Base-by-base conservation (phyloP, 2,329 filamentous ascomycete genomes). In the Aspergillus aculeatinus region DNA sequence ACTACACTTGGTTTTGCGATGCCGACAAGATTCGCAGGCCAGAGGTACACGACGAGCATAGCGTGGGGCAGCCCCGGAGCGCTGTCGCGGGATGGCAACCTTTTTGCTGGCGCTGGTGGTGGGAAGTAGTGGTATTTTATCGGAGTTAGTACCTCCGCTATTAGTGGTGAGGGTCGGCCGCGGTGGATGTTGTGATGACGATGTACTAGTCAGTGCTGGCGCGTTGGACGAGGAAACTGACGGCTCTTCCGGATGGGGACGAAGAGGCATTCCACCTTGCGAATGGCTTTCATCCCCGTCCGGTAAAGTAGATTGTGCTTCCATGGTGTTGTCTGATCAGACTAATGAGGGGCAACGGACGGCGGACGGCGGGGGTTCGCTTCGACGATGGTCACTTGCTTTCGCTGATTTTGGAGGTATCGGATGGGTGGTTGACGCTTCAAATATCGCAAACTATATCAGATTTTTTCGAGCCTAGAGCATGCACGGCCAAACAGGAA, bases 1-100 rank as follows among this genome's bases (percentile, higher is more conserved):
- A 58, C 73, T 76, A 63, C 78, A 80, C 67, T 79, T 80, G n/a
- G 72, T 78, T 63, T 80, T 80, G 19, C 76, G 68, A 51, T 72
- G 70, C 14, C 75, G 70, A 59, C 78, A 80, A 21, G 76, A 73
- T 64, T 78, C 75, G 52, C 78, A 80, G 14, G 77, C 77, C 49
- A 72, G 63, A n/a, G 72, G 67, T 31, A 74, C 72, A 25, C 72
- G 72, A 35, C 70, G 67, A 60, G 64, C 67, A 58, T 67, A 66
- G 47, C 65, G 63, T 27, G 62, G 59, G 35, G 59, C 57, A 12
- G 55, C 59, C 4, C 19, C 51, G 11, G 64, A 55, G 5, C 63
- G 65, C 57, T 71, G 67, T 23, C 72, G 67, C 29, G 72, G 72
- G 10, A 74, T 74, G 2, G 71, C 69, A 16, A 75, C 69, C 60